Conservation (phyloP, 1,284 basidiomycete genomes). For the Fomitopsis betulina region DNA sequence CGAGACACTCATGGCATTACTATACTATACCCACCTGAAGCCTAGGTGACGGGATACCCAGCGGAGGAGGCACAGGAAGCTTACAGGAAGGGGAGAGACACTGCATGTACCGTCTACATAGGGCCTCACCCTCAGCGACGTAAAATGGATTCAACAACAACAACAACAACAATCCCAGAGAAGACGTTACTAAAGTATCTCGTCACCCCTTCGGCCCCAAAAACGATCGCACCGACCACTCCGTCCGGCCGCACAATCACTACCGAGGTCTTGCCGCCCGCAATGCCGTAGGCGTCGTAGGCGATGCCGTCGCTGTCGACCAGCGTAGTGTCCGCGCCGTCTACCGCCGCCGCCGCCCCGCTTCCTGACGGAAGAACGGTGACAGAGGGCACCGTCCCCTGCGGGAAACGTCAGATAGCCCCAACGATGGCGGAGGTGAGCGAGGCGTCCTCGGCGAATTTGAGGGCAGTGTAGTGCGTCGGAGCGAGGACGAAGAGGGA, state of each 20-base stretch:
- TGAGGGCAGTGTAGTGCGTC: slow-evolving; percentile 22
- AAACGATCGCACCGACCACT: slow-evolving; percentile 15
- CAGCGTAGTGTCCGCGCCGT: neutral
- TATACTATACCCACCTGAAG: no score
- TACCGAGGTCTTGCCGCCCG: neutral
- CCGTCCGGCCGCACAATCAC: slow-evolving; percentile 14
- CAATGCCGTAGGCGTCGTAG: neutral
- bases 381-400: slow-evolving; percentile 16
- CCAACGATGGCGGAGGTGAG: neutral
- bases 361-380: neutral
- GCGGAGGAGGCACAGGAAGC: no score
- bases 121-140: no score
- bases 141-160: no score
- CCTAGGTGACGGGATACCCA: no score
- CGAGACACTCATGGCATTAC: no score
- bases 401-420: neutral
- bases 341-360: neutral
- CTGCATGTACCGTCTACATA: no score
- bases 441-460: slow-evolving; percentile 13
- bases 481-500: slow-evolving; percentile 23
- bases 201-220: slow-evolving; percentile 8
- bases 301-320: neutral
- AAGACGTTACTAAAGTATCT: slow-evolving; percentile 9
- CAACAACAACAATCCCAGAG: no score
- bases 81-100: no score